phyloP scores from a whole-genome alignment of 192 early-diverging fungal genomes.

The Dissophora ornata region DNA sequence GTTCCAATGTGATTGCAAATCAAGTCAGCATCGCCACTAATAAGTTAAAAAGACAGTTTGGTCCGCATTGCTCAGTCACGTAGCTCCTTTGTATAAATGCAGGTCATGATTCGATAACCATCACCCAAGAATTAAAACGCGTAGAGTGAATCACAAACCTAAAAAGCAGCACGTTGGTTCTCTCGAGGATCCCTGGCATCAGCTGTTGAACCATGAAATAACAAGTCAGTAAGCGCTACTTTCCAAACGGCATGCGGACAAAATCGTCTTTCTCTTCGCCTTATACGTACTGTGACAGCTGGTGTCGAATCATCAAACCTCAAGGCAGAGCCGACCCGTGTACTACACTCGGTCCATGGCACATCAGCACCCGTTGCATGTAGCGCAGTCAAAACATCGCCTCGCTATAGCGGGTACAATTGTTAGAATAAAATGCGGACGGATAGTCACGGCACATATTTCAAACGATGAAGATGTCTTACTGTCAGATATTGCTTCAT shows the following conservation, averaged over 20 bases:
- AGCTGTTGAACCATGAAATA: constrained; percentile 56
- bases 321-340: constrained; percentile 58
- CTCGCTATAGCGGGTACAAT: constrained; percentile 48
- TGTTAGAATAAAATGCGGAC: too few species aligned
- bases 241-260: too few species aligned
- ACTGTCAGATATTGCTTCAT: constrained; percentile 64
- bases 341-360: constrained; percentile 76
- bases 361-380: constrained; percentile 57
- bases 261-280: too few species aligned
- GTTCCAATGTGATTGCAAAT: constrained; percentile 85
- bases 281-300: constrained; percentile 63
- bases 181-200: constrained; percentile 67
- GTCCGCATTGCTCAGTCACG: too few species aligned
- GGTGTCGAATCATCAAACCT: constrained; percentile 63
- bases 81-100: too few species aligned
- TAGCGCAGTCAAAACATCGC: constrained; percentile 64
- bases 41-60: too few species aligned
- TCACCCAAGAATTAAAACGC: too few species aligned
- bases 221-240: not conserved
- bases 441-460: too few species aligned
- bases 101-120: too few species aligned
- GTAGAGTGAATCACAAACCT: constrained; percentile 62
- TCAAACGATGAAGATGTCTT: too few species aligned
- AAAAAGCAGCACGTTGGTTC: constrained; percentile 70
- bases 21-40: constrained; percentile 81